Evolutionary conservation across 306 rosid species (phyloP).

Genomic region (Dryas drummondii): DNA sequence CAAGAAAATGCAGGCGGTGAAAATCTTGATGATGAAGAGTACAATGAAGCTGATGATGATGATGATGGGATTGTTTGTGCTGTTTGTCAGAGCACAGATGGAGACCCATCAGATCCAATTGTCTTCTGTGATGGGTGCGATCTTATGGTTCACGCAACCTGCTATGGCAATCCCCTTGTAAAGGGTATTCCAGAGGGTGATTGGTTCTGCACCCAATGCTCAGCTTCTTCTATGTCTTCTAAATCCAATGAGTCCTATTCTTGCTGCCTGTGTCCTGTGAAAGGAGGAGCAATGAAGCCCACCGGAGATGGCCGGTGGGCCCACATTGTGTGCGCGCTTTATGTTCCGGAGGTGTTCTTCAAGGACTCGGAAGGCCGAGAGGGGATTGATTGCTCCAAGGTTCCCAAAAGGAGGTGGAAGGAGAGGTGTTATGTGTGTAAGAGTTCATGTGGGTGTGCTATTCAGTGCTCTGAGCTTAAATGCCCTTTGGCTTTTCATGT

Average conservation of each 20-base stretch:
- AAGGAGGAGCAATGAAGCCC: conserved; percentile 67
- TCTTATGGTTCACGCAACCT: conserved; percentile 80
- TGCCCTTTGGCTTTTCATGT: conserved; percentile 69
- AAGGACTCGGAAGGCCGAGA: conserved; percentile 72
- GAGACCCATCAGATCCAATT: conserved; percentile 69
- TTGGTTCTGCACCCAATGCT: conserved; percentile 73
- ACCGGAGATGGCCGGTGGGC: conserved; percentile 60
- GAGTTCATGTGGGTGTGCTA: conserved; percentile 45
- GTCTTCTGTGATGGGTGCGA: conserved; percentile 89
- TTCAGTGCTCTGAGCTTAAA: conserved; percentile 67
- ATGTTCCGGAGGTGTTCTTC: conserved; percentile 83
- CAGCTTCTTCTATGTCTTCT: background rate
- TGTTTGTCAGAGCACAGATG: conserved; percentile 83
- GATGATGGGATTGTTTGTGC: conserved; percentile 67
- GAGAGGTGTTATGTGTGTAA: conserved; percentile 58
- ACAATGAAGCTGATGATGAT: conserved; percentile 19
- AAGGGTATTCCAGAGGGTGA: conserved; percentile 60
- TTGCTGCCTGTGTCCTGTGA: conserved; percentile 56
- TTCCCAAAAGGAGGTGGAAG: conserved; percentile 61
- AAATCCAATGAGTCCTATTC: background rate
- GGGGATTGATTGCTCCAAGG: conserved; percentile 66
- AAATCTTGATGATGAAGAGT: background rate
- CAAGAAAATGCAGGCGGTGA: background rate
- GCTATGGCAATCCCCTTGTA: conserved; percentile 69
- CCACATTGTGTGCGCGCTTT: conserved; percentile 64